A percentile compares a stretch with the other conserved stretches of the same genome.
phyloP scores from a whole-genome alignment of 164 flowering plant species.

The Platanus orientalis region DNA sequence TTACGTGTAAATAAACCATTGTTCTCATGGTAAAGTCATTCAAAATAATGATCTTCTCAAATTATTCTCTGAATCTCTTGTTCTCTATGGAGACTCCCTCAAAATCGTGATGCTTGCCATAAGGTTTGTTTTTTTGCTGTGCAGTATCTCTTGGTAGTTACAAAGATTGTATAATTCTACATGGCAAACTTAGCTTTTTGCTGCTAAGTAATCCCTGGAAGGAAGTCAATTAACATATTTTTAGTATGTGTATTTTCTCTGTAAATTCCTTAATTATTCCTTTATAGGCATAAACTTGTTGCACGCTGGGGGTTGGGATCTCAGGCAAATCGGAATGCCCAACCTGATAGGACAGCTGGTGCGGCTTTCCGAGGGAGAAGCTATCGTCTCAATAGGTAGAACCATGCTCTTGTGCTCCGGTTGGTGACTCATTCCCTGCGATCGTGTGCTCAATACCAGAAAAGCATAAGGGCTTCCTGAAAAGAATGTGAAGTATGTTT shows the following conservation, averaged over 20 bases:
- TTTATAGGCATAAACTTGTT: conserved; percentile 53
- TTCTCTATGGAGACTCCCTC: no score
- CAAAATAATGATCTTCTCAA: no score
- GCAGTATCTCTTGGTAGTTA: no score
- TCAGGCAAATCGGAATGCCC: conserved; percentile 27
- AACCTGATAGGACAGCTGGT: conserved; percentile 38
- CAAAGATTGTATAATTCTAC: no score
- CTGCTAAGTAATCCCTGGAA: no score
- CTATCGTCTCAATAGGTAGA: conserved; percentile 41
- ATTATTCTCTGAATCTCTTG: no score
- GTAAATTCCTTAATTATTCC: conserved; percentile 15
- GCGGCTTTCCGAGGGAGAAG: conserved; percentile 69
- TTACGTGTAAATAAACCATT: no score
- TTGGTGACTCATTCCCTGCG: neutral
- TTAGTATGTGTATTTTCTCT: neutral
- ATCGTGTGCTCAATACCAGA: neutral
- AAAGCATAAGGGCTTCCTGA: neutral
- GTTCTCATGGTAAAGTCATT: no score
- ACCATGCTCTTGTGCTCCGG: neutral
- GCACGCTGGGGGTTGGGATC: conserved; percentile 52
- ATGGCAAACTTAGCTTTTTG: no score
- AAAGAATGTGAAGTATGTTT: no score
- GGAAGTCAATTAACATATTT: neutral
- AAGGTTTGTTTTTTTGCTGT: no score
- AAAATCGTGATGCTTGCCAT: no score